These are phyloP conservation scores for Ceratocystis huliohia DNA, from an alignment of 2,329 filamentous ascomycete genomes.

Conservation along the genomic window DNA sequence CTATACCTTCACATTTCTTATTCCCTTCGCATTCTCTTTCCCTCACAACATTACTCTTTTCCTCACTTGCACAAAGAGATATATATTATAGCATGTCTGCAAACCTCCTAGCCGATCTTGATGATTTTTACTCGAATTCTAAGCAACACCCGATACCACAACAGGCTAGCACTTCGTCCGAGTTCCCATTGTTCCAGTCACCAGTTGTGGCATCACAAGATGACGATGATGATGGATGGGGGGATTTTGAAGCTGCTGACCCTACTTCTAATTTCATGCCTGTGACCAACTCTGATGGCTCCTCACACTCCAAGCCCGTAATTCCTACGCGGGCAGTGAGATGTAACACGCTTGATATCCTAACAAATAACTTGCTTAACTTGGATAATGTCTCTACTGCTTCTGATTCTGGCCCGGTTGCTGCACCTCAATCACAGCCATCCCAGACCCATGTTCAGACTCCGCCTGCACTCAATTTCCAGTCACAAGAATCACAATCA, in stretches of 20 bases:
- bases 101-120: constrained; percentile 53
- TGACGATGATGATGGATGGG: constrained; percentile 49
- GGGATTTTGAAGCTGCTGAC: constrained; percentile 50
- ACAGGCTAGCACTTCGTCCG: background rate
- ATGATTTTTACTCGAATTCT: constrained; percentile 33
- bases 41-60: no score
- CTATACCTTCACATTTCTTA: no score
- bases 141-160: constrained; percentile 21
- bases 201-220: constrained; percentile 4
- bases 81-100: constrained; percentile 41
- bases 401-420: background rate
- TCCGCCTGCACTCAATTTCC: background rate
- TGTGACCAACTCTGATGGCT: background rate
- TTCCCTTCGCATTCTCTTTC: no score
- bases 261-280: background rate
- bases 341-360: constrained; percentile 41
- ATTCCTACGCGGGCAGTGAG: constrained; percentile 27
- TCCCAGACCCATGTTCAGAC: background rate
- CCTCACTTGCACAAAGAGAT: no score
- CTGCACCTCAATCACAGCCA: background rate
- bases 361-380: constrained; percentile 41
- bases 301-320: background rate
- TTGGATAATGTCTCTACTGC: constrained; percentile 22
- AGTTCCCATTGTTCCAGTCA: constrained; percentile 16
- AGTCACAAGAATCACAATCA: background rate